Percentiles rank a stretch among this genome's conserved stretches.
Evolutionary conservation across 1,284 basidiomycete genomes (phyloP).

Genomic region (Amylostereum areolatum): DNA sequence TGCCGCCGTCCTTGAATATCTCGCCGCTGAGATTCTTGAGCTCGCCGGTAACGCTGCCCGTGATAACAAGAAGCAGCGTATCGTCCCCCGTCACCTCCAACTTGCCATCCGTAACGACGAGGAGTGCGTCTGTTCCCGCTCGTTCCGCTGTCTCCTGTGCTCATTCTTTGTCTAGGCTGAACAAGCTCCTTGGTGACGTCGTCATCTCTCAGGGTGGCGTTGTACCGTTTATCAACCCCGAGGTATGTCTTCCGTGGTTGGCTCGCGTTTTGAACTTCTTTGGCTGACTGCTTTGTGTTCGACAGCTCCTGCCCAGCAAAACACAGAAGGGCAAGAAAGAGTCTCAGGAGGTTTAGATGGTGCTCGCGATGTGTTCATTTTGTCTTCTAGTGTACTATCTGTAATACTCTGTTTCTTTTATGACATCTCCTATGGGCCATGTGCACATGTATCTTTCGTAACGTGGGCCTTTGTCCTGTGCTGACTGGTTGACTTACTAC

Average conservation of each 20-base stretch:
- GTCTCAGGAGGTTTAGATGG: conserved; percentile 28
- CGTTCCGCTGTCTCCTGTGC: background rate
- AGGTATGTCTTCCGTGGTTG: conserved; percentile 19
- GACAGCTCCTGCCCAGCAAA: conserved; percentile 52
- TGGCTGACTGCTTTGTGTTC: background rate
- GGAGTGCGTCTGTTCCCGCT: conserved; percentile 38
- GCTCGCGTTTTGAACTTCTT: background rate
- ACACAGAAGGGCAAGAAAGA: conserved; percentile 33
- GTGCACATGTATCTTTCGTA: background rate
- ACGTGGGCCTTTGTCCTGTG: too few species aligned
- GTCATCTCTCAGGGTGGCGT: conserved; percentile 89
- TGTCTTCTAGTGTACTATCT: conserved; percentile 1
- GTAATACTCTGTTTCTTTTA: conserved; percentile 4
- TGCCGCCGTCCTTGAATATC: conserved; percentile 78
- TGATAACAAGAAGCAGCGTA: conserved; percentile 82
- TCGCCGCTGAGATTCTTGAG: conserved; percentile 85
- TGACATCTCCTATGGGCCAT: conserved; percentile 17
- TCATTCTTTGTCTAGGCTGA: conserved; percentile 34
- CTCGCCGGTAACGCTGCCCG: conserved; percentile 79
- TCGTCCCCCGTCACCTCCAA: conserved; percentile 82
- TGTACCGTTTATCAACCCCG: conserved; percentile 52
- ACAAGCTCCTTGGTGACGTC: conserved; percentile 72
- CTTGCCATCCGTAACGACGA: conserved; percentile 86
- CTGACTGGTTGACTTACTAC: too few species aligned
- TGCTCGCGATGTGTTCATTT: conserved; percentile 5